Base-by-base conservation (phyloP, 805 yeast species). In the Barnettozyma vustinii region DNA sequence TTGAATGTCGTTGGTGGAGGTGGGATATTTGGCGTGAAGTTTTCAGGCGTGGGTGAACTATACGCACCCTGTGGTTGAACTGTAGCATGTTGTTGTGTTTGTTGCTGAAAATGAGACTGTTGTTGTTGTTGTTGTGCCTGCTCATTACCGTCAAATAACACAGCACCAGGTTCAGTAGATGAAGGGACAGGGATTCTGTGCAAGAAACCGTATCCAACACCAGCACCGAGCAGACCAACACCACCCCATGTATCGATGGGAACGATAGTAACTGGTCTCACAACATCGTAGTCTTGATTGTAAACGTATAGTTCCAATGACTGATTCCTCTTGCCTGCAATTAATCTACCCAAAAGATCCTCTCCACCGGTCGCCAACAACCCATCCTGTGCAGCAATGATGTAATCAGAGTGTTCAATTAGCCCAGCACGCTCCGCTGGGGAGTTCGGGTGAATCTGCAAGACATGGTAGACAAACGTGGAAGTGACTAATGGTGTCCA, bases 151-250 rank as follows among this genome's bases (percentile, higher is more conserved):
- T 71, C 77, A 59, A 76, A 79, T 50, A 68, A 52, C 5, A 70
- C 62, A 26, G 66, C 61, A 1, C 73, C 72, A 5, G 73, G 72
- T 19, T 60, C 68, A 10, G 55, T 49, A 0, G 77, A 79, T 9
- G 74, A 61, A 5, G 80, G 84, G 50, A 81, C 79, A 1, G 98
- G 97, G n/a, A 87, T 67, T 52, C 94, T 71, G 62, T 92, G 98
- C 45, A 92, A 70, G 45, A 86, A 74, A 0, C 99, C 99, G 59
- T 90, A 91, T 0, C 97, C 98, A 18, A 92, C 95, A 55, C 91
- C 96, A 68, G 97, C 90, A 2, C 99, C 99, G 35, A 92, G 68
- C 35, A 89, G 71, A 1, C 96, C 96, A 54, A 72, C 76, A 15
- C 91, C 89, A n/a, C 90, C 88, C 89, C 94, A 87, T 16, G 70